Base-by-base conservation (phyloP, 306 rosid species). In the Trifolium dubium region DNA sequence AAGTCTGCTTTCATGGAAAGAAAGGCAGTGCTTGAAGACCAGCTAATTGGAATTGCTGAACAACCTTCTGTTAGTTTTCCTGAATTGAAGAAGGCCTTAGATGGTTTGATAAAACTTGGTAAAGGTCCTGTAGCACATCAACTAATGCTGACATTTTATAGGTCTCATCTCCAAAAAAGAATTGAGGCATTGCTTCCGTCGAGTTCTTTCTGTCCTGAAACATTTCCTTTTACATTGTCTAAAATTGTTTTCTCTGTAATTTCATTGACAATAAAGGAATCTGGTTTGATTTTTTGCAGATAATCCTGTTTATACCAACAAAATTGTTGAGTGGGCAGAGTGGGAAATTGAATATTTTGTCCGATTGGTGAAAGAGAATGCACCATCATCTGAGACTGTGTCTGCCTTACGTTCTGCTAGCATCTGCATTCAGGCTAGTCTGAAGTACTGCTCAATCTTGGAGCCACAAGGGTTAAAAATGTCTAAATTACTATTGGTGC, bases 321-420 rank as follows among this genome's bases (percentile, higher is more conserved):
- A 93, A 83, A 65, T 94, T 32, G 97, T 94, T 83, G 97, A 92
- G 82, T 94, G 99, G 99, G 99, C 96, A 73, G 99, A 94, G 85
- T 89, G 96, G 95, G 90, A 91, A 84, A 85, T 94, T 54, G 99
- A 94, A 81, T 88, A 80, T 75, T 92, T 94, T 86, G 89, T 90
- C 64, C 85, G 97, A 54, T 72, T 92, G 76, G 92, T 94, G 81
- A 94, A 90, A 81, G 98, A 92, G 79, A 89, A 88, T 76, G 91
- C 92, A 64, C 97, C 98, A 18, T 83, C 88, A 68, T 86, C 96
- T 2, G 96, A 90, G 79, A 86, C 92, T 40, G 78, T 88, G 76
- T 82, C 88, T 77, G 93, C 99, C 83, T 77, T 94, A 28, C 88
- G 86, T 73, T 94, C 96, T 56, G 98, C 90, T 72, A 75, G 96